Evolutionary conservation across 352 stramenopile genomes (phyloP), one percentile per base, ranked within the genome.

Genomic region (Phytopythium oedochilum): DNA sequence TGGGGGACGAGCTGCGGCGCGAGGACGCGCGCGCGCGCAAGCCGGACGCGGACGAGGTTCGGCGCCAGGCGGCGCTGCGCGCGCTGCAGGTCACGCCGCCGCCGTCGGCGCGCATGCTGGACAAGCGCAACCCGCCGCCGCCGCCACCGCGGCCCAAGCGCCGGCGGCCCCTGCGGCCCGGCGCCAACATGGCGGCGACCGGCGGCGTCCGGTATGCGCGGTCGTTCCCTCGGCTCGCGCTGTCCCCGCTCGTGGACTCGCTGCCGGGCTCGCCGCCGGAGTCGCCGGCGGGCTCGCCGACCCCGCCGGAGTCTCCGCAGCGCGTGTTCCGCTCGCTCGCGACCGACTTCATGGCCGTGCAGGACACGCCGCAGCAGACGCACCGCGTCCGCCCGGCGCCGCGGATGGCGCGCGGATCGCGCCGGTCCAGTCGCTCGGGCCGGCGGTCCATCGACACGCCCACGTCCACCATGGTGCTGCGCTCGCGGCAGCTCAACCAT

Each of bases 311-410:
- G 26, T 66, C 50, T 14, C 65, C 54, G n/a, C 44, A 55, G 54
- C 53, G 69, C 10, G 75, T 89, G 23, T 89, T 87, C 50, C 71
- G 78, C 15, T 89, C 78, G 23, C 64, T 89, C 17, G 78, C 76
- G 28, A 72, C 75, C 26, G 78, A 89, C 53, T 89, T 89, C 44
- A 76, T 71, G 14, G 78, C 73, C 5, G 79, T 82, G 49, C 71
- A 84, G 31, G 71, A 87, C 45, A 80, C 76, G 18, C 75, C 73
- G 12, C 69, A 79, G 57, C 72, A 71, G 29, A 61, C 67, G 6
- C 66, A 68, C 6, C 61, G 65, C 17, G 61, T 86, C 15, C 75
- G 71, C 5, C 64, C 75, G 11, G 75, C 73, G 46, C 78, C 78
- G 7, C 54, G 58, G 15, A 86, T 86, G 66, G 72, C 75, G 15